Percentiles rank a stretch among this genome's conserved stretches.
Conservation (phyloP, 306 rosid species). For the Malus sieversii region DNA sequence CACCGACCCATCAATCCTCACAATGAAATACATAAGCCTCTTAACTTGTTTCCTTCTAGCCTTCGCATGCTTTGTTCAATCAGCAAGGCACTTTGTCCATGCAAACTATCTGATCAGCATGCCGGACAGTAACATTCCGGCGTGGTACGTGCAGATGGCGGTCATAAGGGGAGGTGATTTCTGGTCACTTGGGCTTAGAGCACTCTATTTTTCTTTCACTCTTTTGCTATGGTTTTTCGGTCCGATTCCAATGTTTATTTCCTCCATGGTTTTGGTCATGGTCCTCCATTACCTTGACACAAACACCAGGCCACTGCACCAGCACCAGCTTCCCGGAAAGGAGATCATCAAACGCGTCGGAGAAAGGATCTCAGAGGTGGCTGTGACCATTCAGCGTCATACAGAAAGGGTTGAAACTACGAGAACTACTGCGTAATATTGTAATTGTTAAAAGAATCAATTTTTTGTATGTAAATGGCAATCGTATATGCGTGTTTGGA, state of each 20-base stretch:
- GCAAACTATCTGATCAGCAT: conserved; percentile 63
- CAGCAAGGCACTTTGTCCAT: conserved; percentile 69
- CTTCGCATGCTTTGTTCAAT: conserved; percentile 62
- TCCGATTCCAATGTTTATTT: conserved; percentile 73
- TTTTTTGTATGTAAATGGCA: not conserved
- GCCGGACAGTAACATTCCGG: conserved; percentile 46
- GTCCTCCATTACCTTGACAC: conserved; percentile 46
- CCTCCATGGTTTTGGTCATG: conserved; percentile 43
- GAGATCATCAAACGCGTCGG: conserved; percentile 8
- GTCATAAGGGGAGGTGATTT: conserved; percentile 70
- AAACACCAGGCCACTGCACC: conserved; percentile 47
- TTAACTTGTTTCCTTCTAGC: conserved; percentile 62
- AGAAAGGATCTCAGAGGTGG: conserved; percentile 4
- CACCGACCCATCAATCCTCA: conserved; percentile 32
- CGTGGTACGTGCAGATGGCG: conserved; percentile 42
- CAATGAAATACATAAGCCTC: conserved; percentile 58
- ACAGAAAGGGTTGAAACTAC: conserved; percentile 3
- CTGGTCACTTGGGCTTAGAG: conserved; percentile 72
- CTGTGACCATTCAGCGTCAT: not conserved
- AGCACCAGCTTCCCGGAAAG: conserved; percentile 2
- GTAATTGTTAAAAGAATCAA: too few relatives aligned
- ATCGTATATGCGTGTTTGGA: not conserved
- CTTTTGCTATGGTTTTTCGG: conserved; percentile 79
- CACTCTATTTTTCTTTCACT: conserved; percentile 63
- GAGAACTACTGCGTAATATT: not conserved